Base-by-base conservation (phyloP, 495 filamentous ascomycete species). In the Penicillium cataractarum region DNA sequence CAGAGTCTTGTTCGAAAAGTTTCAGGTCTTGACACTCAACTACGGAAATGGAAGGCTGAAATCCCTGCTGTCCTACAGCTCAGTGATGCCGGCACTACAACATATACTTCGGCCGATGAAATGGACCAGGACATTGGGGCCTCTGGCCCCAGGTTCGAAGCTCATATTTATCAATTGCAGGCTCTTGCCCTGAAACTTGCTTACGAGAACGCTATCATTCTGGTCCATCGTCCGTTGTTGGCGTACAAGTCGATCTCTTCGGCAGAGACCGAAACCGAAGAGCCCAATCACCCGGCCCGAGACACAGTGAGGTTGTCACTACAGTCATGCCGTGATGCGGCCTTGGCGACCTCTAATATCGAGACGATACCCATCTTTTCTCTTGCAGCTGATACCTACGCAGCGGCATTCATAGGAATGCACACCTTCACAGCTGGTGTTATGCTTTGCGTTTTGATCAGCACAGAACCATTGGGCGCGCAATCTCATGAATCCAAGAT, bases 391-490 rank as follows among this genome's bases (percentile, higher is more conserved):
- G 67, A 66, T 24, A 74, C 74, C 3, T 74, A 76, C 35, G 72
- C 74, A 2, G 70, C 63, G 2, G 56, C 71, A 9, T 76, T 74
- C 15, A 66, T 73, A 8, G 56, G 65, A 3, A 72, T 75, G n/a
- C 73, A 75, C 21, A 71, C 67, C 0, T 75, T 75, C 56, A 75
- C 73, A 0, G 71, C 73, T 0, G 73, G 67, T 0, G 58, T 75
- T 0, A 68, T 63, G 13, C 55, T 73, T n/a, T 67, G 66, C 13
- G 65, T 73, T 2, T 51, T 75, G n/a, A 58, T 44, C 4, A 75
- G 73, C 48, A 69, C 69, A 27, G 67, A 73, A 12, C 68, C 68
- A 1, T 22, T 75, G 0, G 64, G 26, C 4, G 27, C 52, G 0
- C 55, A 67, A 2, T 72, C 67, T 0, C 46, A 65, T 19, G 51